phyloP scores from a whole-genome alignment of 2,329 filamentous ascomycete species.

The Cercospora canescens region DNA sequence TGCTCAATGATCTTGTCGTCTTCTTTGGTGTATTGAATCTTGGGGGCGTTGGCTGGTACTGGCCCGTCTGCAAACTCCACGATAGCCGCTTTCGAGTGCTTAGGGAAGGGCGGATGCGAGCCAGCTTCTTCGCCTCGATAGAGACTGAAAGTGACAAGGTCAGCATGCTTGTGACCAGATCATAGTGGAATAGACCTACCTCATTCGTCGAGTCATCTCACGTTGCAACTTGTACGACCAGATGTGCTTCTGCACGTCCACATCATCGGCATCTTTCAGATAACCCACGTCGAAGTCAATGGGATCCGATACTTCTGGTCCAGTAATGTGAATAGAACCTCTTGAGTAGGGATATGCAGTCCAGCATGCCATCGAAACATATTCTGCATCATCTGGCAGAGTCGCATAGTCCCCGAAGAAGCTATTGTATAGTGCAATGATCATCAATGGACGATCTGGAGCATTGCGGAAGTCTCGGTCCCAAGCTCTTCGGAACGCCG shows the following conservation, averaged over 20 bases:
- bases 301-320: conserved; percentile 41
- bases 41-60: conserved; percentile 40
- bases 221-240: conserved; percentile 67
- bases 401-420: conserved; percentile 29
- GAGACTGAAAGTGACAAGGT: conserved; percentile 27
- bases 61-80: conserved; percentile 30
- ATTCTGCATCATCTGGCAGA: conserved; percentile 39
- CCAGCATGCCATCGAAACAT: conserved; percentile 53
- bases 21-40: conserved; percentile 43
- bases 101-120: conserved; percentile 40
- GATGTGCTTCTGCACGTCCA: conserved; percentile 53
- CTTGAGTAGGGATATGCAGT: conserved; percentile 62
- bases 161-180: background rate
- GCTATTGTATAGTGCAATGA: conserved; percentile 41
- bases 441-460: conserved; percentile 50
- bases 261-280: conserved; percentile 53
- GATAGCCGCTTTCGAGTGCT: conserved; percentile 45
- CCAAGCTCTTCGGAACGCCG: conserved; percentile 56
- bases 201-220: conserved; percentile 58
- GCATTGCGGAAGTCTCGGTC: conserved; percentile 52
- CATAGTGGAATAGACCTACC: background rate
- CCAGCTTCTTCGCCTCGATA: conserved; percentile 45
- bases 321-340: conserved; percentile 60
- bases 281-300: conserved; percentile 30
- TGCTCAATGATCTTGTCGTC: conserved; percentile 43